phyloP scores from a whole-genome alignment of 306 rosid species.

The Quillaja saponaria region DNA sequence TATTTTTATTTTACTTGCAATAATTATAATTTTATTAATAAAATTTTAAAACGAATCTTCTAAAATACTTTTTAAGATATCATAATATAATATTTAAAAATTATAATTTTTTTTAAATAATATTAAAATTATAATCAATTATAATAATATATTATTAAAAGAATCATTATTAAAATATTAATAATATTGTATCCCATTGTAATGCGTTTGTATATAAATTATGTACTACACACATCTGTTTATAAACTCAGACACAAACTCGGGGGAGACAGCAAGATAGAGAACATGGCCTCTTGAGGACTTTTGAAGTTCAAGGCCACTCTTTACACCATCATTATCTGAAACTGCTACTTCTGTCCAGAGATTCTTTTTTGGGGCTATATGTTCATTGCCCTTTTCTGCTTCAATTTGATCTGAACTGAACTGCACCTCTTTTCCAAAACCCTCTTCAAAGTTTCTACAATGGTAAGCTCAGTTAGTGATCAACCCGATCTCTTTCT shows the following conservation, averaged over 20 bases:
- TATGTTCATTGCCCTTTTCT: slow-evolving; percentile 33
- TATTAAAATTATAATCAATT: no score
- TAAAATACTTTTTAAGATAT: no score
- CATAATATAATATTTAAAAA: no score
- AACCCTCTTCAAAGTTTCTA: slow-evolving; percentile 21
- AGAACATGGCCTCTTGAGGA: slow-evolving; percentile 26
- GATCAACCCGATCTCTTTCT: slow-evolving; percentile 17
- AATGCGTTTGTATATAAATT: background rate
- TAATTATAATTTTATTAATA: no score
- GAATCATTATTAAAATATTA: no score
- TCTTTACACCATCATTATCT: background rate
- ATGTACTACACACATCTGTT: slow-evolving; percentile 12
- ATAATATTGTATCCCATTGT: no score
- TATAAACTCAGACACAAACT: slow-evolving; percentile 25
- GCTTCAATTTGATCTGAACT: slow-evolving; percentile 31
- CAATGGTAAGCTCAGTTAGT: slow-evolving; percentile 37
- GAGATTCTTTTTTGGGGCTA: slow-evolving; percentile 44
- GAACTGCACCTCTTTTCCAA: slow-evolving; percentile 34
- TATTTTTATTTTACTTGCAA: no score
- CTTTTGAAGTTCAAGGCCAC: background rate
- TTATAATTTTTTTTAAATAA: no score
- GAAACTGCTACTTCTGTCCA: slow-evolving; percentile 19
- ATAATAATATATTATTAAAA: no score
- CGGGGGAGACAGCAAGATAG: slow-evolving; percentile 35
- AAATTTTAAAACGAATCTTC: no score